A percentile compares a stretch with the other conserved stretches of the same genome.
These are phyloP conservation scores for Dothideomycetes sp. DNA, from an alignment of 2,329 filamentous ascomycete genomes.

Conservation along the genomic window DNA sequence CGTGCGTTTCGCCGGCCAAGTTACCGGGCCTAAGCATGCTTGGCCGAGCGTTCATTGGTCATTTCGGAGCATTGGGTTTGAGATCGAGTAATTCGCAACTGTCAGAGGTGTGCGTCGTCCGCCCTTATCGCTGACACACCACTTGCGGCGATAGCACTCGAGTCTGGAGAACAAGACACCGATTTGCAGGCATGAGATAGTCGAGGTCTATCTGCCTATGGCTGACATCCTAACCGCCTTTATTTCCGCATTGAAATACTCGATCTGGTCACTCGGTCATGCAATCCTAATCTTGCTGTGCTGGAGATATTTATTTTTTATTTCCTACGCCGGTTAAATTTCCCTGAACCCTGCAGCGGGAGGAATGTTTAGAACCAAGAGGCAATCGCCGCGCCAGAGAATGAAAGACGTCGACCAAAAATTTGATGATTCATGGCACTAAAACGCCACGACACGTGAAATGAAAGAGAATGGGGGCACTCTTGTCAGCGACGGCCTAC, in stretches of 20 bases:
- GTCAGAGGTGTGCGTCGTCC: neutral
- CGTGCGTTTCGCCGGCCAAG: neutral
- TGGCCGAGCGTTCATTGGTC: neutral
- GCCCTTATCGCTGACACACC: neutral
- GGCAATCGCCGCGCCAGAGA: too few species aligned
- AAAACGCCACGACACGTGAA: too few species aligned
- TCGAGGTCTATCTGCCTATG: too few species aligned
- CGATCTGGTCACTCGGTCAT: neutral
- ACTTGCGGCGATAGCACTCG: too few species aligned
- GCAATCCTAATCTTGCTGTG: neutral
- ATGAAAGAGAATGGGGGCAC: too few species aligned
- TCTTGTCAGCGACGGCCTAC: too few species aligned
- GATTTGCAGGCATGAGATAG: too few species aligned
- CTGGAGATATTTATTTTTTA: neutral
- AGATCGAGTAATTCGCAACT: neutral
- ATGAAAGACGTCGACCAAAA: too few species aligned
- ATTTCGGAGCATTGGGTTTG: neutral
- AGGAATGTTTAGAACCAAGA: neutral
- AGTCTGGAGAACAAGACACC: too few species aligned
- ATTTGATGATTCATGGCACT: too few species aligned
- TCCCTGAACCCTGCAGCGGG: neutral
- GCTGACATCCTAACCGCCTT: neutral
- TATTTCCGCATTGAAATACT: neutral
- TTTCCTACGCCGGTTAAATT: neutral
- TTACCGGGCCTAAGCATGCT: neutral